Conservation (phyloP, 345 rosid species). For the Orychophragmus violaceus region DNA sequence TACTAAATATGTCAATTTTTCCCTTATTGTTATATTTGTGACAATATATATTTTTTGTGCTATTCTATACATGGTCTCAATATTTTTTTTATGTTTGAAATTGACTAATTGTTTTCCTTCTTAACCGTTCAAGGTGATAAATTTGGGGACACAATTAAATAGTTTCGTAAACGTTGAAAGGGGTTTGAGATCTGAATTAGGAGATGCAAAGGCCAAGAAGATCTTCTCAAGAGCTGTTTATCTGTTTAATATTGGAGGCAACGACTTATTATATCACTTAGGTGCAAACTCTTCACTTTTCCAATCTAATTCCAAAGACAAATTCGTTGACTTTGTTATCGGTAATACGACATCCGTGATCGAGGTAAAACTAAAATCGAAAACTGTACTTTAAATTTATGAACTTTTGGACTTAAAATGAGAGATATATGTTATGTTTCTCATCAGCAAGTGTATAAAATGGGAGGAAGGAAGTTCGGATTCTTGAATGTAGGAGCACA, state of each 20-base stretch:
- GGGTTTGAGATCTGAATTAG: conserved; percentile 30
- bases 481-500: not conserved
- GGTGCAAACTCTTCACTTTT: conserved; percentile 22
- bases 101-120: not conserved
- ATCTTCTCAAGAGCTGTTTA: conserved; percentile 40
- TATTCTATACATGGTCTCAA: no score
- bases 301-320: conserved; percentile 22
- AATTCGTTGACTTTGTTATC: conserved; percentile 33
- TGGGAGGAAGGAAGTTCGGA: not conserved
- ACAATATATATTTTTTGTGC: no score
- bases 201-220: conserved; percentile 28
- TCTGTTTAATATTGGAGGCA: conserved; percentile 38
- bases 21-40: no score
- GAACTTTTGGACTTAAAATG: not conserved
- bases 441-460: conserved; percentile 32
- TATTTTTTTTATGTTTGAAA: no score
- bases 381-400: not conserved
- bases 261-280: conserved; percentile 25
- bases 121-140: conserved; percentile 26
- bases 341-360: conserved; percentile 36
- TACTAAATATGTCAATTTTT: no score
- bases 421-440: not conserved
- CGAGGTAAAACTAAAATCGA: conserved; percentile 24
- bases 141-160: conserved; percentile 34
- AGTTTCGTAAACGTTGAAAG: conserved; percentile 36